Evolutionary conservation across 2,329 filamentous ascomycete species (phyloP), one percentile per base, ranked within the genome.

Genomic region (Penicillium digitatum): DNA sequence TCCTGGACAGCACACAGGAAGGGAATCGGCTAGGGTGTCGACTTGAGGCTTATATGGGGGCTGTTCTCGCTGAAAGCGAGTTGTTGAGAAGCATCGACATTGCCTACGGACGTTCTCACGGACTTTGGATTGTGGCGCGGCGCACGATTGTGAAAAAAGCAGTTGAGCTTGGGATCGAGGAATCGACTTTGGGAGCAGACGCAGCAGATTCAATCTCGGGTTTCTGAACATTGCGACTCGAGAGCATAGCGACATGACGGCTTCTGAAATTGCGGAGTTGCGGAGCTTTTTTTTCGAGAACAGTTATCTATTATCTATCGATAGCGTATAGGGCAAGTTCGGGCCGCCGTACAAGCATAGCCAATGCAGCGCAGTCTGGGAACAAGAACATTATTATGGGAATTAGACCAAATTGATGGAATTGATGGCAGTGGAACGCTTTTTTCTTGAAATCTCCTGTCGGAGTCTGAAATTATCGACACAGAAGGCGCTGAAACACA

Each of bases 1-100:
- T 62, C 84, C 84, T 29, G 84, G 84, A 66, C 84, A 87, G 24
- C 78, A 77, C 7, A 76, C 53, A 0, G 82, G 82, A 12, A 85
- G 66, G 7, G 56, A 34, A 18, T 66, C 59, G 6, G 58, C 55
- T n/a, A 61, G 10, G 2, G 56, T 31, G 10, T 66, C 59, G 2
- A 57, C 52, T 9, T 59, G 14, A 8, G 56, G 40, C 5, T 62
- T 58, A n/a, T 48, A 7, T 7, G 31, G 16, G n/a, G 59, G 31
- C 31, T 62, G 54, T 22, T 54, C 43, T 39, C 8, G 34, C 35
- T 52, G 48, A 8, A 55, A 47, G 16, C 42, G 35, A 5, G 55
- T 52, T 35, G 63, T 62, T 38, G 66, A 66, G 35, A 66, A 59
- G n/a, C 27, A 52, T 35, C 62, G 66, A 43, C 20, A 54, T 43